phyloP scores from a whole-genome alignment of 768 basidiomycete genomes.

The Podaxis rugospora region DNA sequence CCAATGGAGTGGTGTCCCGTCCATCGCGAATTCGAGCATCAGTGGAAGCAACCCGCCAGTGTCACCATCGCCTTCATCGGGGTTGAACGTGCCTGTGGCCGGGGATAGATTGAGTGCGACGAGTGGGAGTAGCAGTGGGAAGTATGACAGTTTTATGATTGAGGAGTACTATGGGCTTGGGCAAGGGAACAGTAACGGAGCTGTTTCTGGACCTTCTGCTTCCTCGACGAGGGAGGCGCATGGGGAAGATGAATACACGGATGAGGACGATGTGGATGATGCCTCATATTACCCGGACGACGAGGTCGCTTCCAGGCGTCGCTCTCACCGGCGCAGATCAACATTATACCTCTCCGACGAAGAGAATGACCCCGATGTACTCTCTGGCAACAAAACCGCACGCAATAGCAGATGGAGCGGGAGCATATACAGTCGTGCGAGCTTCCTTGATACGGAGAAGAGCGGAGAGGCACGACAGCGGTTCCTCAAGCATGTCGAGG shows the following conservation, averaged over 20 bases:
- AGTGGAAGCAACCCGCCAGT: not conserved
- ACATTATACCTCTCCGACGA: conserved; percentile 4
- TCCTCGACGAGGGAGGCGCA: not conserved
- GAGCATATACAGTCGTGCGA: conserved; percentile 46
- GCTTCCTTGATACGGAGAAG: conserved; percentile 49
- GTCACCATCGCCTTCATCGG: not conserved
- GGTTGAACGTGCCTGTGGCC: not conserved
- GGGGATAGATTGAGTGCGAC: not conserved
- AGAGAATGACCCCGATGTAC: not conserved
- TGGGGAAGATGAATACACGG: not conserved
- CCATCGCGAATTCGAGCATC: not conserved
- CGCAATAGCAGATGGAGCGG: conserved; percentile 36
- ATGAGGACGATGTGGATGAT: not conserved
- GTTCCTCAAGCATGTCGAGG: conserved; percentile 49
- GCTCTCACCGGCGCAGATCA: not conserved
- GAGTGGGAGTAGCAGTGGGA: not conserved
- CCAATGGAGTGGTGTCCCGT: not conserved
- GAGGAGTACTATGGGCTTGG: conserved; percentile 11
- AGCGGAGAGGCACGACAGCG: conserved; percentile 45
- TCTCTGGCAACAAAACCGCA: not conserved
- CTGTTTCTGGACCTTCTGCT: not conserved
- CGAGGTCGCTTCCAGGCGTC: not conserved
- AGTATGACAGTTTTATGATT: conserved; percentile 8
- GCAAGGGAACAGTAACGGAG: not conserved
- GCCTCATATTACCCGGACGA: conserved; percentile 8